Base-by-base conservation (phyloP, 352 stramenopile genomes). In the Phytophthora aleatoria region DNA sequence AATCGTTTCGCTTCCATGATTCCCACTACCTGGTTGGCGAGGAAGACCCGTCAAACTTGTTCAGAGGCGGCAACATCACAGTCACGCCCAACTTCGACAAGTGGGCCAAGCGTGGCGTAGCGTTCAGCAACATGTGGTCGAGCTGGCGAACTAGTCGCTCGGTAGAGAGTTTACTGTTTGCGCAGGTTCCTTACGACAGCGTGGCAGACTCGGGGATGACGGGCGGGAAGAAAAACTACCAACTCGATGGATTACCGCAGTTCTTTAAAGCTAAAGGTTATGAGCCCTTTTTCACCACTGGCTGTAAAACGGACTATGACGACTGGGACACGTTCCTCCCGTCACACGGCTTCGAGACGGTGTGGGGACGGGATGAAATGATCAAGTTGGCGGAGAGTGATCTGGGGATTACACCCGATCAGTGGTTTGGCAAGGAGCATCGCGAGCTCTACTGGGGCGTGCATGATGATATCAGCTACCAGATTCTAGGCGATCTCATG, bases 1-100 rank as follows among this genome's bases (percentile, higher is more conserved):
- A 90, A 50, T 90, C 81, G 8, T 86, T 87, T 43, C 71, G 81
- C 3, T 79, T 77, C 41, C 71, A 74, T 33, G 81, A 89, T 51
- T 89, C 77, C 28, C 69, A 72, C 39, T 87, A 85, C 27, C 64
- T 89, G 8, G 73, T 83, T 0, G 77, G 67, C 0, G 74, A 87
- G 13, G 63, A 76, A n/a, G 66, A 61, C 20, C 53, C 53, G 3
- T 52, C 41, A 9, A 45, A 61, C 33, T 5, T 61, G 3, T 61
- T 61, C 38, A 61, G 62, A n/a, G 61, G 61, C n/a, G 61, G n/a
- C 31, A 71, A 74, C 16, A 49, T 65, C 43, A 78, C 71, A 0
- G 58, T 87, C 2, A 85, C 77, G 2, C 78, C 76, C 0, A 69
- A 81, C 11, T 87, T 87, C 8, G 76, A 90, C 41, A 67, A 55